Evolutionary conservation across 2,329 filamentous ascomycete species (phyloP).

Genomic region (Dothideomycetes sp.): DNA sequence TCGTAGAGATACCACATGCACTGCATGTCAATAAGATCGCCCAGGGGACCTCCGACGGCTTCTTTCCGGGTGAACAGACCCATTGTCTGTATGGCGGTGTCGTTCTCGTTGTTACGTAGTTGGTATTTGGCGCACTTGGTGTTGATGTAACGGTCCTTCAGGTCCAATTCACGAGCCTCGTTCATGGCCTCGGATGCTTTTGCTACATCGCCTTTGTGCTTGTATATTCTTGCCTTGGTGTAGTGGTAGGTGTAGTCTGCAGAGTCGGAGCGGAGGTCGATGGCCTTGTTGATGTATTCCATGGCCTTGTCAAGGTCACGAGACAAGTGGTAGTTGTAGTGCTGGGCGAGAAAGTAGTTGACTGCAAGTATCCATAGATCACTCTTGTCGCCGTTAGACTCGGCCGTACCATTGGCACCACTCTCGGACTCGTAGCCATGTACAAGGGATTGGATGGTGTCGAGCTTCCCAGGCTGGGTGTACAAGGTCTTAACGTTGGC

Average conservation of each 20-base stretch:
- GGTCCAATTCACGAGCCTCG: conserved; percentile 70
- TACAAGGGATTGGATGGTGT: conserved; percentile 56
- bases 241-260: conserved; percentile 90
- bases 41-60: conserved; percentile 73
- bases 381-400: conserved; percentile 41
- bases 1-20: conserved; percentile 95
- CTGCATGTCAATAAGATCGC: conserved; percentile 94
- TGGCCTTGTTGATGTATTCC: conserved; percentile 72
- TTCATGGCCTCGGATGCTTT: conserved; percentile 86
- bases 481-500: conserved; percentile 95
- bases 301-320: conserved; percentile 73
- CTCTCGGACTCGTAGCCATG: conserved; percentile 58
- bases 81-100: conserved; percentile 76
- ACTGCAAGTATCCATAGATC: conserved; percentile 62
- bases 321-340: conserved; percentile 87
- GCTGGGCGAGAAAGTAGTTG: conserved; percentile 88
- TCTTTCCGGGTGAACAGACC: conserved; percentile 91
- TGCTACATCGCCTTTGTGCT: conserved; percentile 69
- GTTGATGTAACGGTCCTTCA: conserved; percentile 94
- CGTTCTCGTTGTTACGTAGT: conserved; percentile 81
- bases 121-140: conserved; percentile 97
- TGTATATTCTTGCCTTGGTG: conserved; percentile 90
- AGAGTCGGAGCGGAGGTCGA: conserved; percentile 66
- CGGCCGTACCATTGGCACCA: conserved; percentile 17
- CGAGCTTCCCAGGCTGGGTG: conserved; percentile 62